Conservation (phyloP, 1,284 basidiomycete genomes). For the Malassezia equina region DNA sequence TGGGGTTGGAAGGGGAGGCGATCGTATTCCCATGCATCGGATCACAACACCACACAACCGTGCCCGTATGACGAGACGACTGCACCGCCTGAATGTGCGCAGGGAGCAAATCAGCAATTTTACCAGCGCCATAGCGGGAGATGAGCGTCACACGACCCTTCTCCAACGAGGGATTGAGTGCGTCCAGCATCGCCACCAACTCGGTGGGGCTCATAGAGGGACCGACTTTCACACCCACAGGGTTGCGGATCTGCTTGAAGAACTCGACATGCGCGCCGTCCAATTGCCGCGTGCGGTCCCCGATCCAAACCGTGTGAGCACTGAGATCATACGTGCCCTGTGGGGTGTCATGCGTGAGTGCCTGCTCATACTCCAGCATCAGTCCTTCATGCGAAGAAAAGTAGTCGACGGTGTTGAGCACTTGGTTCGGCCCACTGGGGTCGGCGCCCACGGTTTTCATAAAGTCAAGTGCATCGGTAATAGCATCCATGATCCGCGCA, state of each 20-base stretch:
- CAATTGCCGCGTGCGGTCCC: constrained; percentile 86
- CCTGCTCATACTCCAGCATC: constrained; percentile 84
- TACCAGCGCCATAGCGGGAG: constrained; percentile 78
- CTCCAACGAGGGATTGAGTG: constrained; percentile 69
- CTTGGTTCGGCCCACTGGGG: constrained; percentile 53
- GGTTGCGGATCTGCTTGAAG: constrained; percentile 75
- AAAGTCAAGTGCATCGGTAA: constrained; percentile 87
- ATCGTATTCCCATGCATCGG: constrained; percentile 81
- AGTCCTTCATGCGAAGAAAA: constrained; percentile 92
- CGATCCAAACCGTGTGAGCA: constrained; percentile 92
- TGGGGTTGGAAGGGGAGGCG: constrained; percentile 34
- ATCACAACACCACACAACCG: constrained; percentile 87
- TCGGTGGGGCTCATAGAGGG: constrained; percentile 73
- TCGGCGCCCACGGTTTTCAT: constrained; percentile 70
- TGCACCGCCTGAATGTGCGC: constrained; percentile 76
- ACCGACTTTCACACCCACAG: constrained; percentile 92
- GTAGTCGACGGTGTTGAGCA: constrained; percentile 81
- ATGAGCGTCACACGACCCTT: constrained; percentile 78
- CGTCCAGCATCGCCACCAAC: constrained; percentile 66
- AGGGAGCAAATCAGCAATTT: constrained; percentile 61
- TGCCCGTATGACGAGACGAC: constrained; percentile 59
- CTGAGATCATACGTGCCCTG: constrained; percentile 64
- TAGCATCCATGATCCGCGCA: constrained; percentile 67
- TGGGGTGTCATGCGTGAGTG: constrained; percentile 61
- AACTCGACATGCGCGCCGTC: constrained; percentile 82